phyloP scores from a whole-genome alignment of 2,329 filamentous ascomycete species.

The Cytospora paraplurivora region DNA sequence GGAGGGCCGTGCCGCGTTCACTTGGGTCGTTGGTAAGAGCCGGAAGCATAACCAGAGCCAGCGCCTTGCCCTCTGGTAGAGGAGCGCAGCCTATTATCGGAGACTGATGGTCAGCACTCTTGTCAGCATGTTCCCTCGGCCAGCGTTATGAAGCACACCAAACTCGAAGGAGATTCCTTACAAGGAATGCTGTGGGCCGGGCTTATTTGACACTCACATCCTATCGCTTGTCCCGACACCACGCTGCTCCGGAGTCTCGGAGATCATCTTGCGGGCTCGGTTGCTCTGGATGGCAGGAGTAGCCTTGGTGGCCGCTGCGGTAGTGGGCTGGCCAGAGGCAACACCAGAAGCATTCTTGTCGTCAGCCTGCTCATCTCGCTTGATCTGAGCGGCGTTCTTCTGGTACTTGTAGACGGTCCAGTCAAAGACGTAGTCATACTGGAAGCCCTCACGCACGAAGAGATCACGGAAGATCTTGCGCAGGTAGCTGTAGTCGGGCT shows the following conservation, averaged over 20 bases:
- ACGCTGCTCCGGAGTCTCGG: constrained; percentile 71
- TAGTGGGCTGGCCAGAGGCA: constrained; percentile 62
- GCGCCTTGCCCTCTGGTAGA: constrained; percentile 65
- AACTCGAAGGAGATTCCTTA: constrained; percentile 90
- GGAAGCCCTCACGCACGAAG: constrained; percentile 98
- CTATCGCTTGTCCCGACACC: constrained; percentile 80
- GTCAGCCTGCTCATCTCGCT: constrained; percentile 76
- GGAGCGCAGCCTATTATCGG: constrained; percentile 84
- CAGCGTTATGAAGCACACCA: constrained; percentile 77
- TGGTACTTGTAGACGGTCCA: constrained; percentile 99
- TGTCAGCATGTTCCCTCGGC: constrained; percentile 74
- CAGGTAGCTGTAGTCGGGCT: constrained; percentile 99
- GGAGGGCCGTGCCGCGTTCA: constrained; percentile 39
- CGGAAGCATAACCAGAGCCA: constrained; percentile 46
- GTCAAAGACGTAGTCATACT: constrained; percentile 99
- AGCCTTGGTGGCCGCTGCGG: constrained; percentile 60
- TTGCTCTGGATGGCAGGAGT: constrained; percentile 70
- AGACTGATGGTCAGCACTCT: constrained; percentile 81
- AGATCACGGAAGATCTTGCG: constrained; percentile 99
- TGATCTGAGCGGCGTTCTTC: constrained; percentile 96
- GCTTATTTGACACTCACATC: constrained; percentile 86
- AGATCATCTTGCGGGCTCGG: constrained; percentile 83
- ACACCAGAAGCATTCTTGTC: constrained; percentile 73
- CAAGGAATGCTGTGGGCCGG: constrained; percentile 69
- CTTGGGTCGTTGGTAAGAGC: constrained; percentile 45